These are phyloP conservation scores for Haplographium delicatum DNA, from an alignment of 495 filamentous ascomycete genomes.

Conservation along the genomic window DNA sequence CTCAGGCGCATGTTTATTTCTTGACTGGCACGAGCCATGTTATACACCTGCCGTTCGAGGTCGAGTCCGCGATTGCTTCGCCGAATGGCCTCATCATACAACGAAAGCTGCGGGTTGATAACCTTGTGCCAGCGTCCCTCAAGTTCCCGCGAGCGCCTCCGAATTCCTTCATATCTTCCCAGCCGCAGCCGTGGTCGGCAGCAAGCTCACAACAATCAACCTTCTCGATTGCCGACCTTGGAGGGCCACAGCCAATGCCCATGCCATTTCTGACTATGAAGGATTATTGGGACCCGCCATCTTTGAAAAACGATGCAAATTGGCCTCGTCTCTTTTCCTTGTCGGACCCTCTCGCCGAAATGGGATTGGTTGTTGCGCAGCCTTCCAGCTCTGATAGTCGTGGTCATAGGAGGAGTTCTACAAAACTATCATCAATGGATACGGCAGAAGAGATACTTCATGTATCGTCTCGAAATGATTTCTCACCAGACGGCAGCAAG, in stretches of 20 bases:
- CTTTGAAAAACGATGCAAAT: slow-evolving; percentile 46
- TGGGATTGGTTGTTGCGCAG: slow-evolving; percentile 71
- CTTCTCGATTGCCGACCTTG: slow-evolving; percentile 47
- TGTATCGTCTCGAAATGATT: slow-evolving; percentile 45
- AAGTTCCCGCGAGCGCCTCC: slow-evolving; percentile 58
- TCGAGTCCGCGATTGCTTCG: slow-evolving; percentile 79
- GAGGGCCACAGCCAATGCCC: slow-evolving; percentile 43
- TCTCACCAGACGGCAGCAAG: slow-evolving; percentile 16
- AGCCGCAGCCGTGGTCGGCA: slow-evolving; percentile 40
- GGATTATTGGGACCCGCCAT: slow-evolving; percentile 42
- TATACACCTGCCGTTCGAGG: slow-evolving; percentile 89
- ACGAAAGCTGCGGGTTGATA: slow-evolving; percentile 50
- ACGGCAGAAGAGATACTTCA: slow-evolving; percentile 76
- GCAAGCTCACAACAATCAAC: slow-evolving; percentile 41
- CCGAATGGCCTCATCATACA: slow-evolving; percentile 81
- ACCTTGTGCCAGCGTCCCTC: slow-evolving; percentile 35
- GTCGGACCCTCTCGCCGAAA: slow-evolving; percentile 79
- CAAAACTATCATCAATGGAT: slow-evolving; percentile 45
- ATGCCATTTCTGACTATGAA: slow-evolving; percentile 38
- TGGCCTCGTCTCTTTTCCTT: slow-evolving; percentile 80
- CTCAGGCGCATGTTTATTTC: slow-evolving; percentile 90
- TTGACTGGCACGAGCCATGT: slow-evolving; percentile 84
- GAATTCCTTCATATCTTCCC: slow-evolving; percentile 73
- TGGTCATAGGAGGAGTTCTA: slow-evolving; percentile 10
- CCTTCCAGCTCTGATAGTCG: slow-evolving; percentile 24